Base-by-base conservation (phyloP, 2,329 filamentous ascomycete species). In the Cytospora schulzeri region DNA sequence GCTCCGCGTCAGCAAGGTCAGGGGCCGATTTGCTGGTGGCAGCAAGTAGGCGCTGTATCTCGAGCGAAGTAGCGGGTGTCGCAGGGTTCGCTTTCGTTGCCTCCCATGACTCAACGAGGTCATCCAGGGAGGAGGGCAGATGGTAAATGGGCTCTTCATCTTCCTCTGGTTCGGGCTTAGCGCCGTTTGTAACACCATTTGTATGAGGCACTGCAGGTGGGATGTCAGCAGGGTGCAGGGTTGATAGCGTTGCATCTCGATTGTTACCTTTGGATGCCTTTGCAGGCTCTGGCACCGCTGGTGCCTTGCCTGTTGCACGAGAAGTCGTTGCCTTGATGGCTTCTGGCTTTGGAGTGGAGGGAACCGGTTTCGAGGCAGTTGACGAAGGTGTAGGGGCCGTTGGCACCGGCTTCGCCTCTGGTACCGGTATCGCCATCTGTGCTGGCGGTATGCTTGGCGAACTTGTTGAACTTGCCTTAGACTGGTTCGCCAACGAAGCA, bases 41-140 rank as follows among this genome's bases (percentile, higher is more conserved):
- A 35, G 86, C 85, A 72, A 97, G 86, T 81, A 96, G 86, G 69
- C 88, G 86, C 72, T 92, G 83, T 59, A 91, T 87, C 51, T 88
- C 82, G 38, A 88, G 86, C 60, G 90, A 87, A 24, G 84, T 82
- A 6, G 85, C 81, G 19, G 86, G 82, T 19, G 58, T 48, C 60
- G 84, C 78, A 28, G 86, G 83, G 35, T 90, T 87, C 72, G 87
- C 88, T 78, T 91, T 94, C 2, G 91, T 91, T 17, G 88, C 84
- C 75, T 98, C 93, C 73, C 93, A 97, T 0, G 93, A 93, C 65
- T 97, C 92, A 22, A 98, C 86, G 38, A 99, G 82, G 74, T 99
- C 95, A 72, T 93, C 91, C 61, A 99, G 80, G 33, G 91, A 92
- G 8, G 93, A 87, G 4, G 95, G 95, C 45, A 99, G 85, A 75